Evolutionary conservation across 371 early-diverging fungal genomes (phyloP), one percentile per base, ranked within the genome.

Genomic region (Rhizoclosmatium hyalinum): DNA sequence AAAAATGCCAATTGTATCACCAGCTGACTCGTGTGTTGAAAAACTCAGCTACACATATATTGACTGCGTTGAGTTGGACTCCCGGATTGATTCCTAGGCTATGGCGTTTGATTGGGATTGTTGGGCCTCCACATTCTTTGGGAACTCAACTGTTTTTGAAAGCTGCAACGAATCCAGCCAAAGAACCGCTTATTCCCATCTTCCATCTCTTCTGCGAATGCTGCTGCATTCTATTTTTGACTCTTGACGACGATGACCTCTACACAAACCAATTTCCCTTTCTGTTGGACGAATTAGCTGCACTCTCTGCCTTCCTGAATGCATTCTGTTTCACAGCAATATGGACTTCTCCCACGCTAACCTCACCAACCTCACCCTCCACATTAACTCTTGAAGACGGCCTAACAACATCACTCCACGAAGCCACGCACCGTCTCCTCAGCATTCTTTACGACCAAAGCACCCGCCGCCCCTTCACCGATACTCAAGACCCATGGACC

Each of bases 201-300:
- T 79, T 91, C 0, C 82, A 85, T 46, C 75, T 90, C 24, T 91
- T 92, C 79, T 91, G 91, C 65, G 89, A 91, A 75, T 82, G 81
- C 17, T 86, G 86, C 44, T 82, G 84, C 12, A 77, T 91, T 24
- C 79, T 90, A 14, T 88, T 90, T 80, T 87, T 89, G 19, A 81
- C 81, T 21, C 75, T 82, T 2, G 79, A 79, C 53, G 80, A 83
- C 24, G 81, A 73, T 14, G 83, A 83, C 44, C 54, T 83, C 5
- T 81, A 83, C 72, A 77, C 76, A 21, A 43, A 54, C 50, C 76
- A 79, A 61, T 39, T 66, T 2, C 83, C 83, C n/a, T 78, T 83
- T 60, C 17, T 39, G 6, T 68, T 79, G 50, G 65, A 47, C 3
- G 77, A 81, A 54, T 56, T 80, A 2, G 17, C 68, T 2, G 57